Evolutionary conservation across 495 filamentous ascomycete species (phyloP), one percentile per base, ranked within the genome.

Genomic region (Hyphodiscus hymeniophilus): DNA sequence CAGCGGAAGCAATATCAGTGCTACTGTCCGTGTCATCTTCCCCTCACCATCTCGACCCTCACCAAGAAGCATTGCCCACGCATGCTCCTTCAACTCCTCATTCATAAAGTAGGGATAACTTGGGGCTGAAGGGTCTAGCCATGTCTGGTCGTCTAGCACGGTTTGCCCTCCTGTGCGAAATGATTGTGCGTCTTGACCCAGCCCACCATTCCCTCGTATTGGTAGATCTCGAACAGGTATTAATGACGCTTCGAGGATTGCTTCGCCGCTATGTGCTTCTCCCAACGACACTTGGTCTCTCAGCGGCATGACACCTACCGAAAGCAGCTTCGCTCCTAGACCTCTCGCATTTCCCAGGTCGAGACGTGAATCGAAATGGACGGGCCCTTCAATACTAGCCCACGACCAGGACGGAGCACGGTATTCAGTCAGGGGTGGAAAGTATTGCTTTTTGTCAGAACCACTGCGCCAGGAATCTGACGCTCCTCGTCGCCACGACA

Each of bases 321-420:
- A n/a, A n/a, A n/a, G n/a, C 8, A 47, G 20, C 13, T 47, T 38
- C 5, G 44, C 44, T n/a, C 20, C 31, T n/a, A 30, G 23, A 18
- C 22, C n/a, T 24, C 28, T 42, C 4, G 28, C 15, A 12, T 42
- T 50, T 4, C 16, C 38, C 3, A 34, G 20, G 16, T 39, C 47
- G 17, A 13, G 34, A 22, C 28, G 7, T 20, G 42, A 32, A 13
- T 47, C 31, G 26, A 62, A 50, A 21, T 38, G 50, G 16, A 52
- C 21, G 2, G 49, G 49, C 1, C 43, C 42, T n/a, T 52, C 43
- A 24, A 52, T 42, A 17, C 41, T 46, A 6, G 50, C 43, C 50
- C 50, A 53, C 3, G 50, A 53, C 50, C 50, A 53, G 12, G 44
- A 35, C 13, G 50, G 50, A 36, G 50, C 43, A 7, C 44, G 44